Evolutionary conservation across 164 flowering plant species (phyloP).

Genomic region (Macadamia integrifolia): DNA sequence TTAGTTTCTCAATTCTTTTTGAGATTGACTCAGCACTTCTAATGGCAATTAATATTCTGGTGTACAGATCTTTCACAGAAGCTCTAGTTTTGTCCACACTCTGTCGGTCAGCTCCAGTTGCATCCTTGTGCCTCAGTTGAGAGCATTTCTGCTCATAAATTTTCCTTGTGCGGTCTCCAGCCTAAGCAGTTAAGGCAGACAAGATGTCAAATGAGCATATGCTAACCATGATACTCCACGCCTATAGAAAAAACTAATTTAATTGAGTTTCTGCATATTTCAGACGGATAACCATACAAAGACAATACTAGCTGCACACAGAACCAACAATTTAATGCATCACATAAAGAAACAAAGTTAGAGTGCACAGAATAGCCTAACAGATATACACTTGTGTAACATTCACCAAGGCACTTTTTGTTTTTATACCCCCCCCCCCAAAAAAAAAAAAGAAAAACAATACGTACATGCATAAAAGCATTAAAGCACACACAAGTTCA

Average conservation of each 20-base stretch:
- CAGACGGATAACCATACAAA: neutral
- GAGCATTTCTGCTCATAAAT: slow-evolving; percentile 67
- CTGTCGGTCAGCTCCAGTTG: slow-evolving; percentile 51
- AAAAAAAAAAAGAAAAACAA: too few species aligned
- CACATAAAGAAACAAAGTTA: neutral
- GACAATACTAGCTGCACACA: too few species aligned
- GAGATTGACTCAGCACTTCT: slow-evolving; percentile 86
- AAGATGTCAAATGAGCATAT: slow-evolving; percentile 1
- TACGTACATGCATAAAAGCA: too few species aligned
- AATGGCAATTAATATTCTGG: slow-evolving; percentile 73
- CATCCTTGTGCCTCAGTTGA: slow-evolving; percentile 58
- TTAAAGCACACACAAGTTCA: too few species aligned
- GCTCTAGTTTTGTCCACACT: slow-evolving; percentile 69
- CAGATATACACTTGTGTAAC: too few species aligned
- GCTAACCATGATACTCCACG: neutral
- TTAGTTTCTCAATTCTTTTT: slow-evolving; percentile 60
- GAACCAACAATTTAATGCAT: too few species aligned
- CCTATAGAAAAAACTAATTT: neutral
- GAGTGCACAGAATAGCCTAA: neutral
- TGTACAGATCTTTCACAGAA: slow-evolving; percentile 75
- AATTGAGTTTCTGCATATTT: neutral
- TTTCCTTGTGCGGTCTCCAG: slow-evolving; percentile 67
- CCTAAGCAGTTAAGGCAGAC: slow-evolving; percentile 31
- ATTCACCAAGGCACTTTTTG: too few species aligned
- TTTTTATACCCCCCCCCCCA: too few species aligned